Evolutionary conservation across 108 stramenopile genomes (phyloP).

Genomic region (Nannochloropsis oceanica): DNA sequence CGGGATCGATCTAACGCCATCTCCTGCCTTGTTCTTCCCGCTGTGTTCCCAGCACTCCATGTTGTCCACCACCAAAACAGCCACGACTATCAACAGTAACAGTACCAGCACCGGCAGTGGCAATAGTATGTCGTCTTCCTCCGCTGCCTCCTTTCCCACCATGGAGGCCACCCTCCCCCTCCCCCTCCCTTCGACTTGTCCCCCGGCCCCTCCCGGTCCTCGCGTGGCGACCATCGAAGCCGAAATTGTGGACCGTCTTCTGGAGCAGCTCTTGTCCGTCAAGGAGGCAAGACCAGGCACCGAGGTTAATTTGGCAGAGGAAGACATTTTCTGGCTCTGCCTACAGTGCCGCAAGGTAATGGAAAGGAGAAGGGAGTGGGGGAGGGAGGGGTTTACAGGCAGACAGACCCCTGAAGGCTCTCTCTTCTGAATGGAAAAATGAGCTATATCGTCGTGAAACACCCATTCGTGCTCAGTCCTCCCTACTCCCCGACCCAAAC

Average conservation of each 20-base stretch:
- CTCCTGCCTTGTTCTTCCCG: background rate
- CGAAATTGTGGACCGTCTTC: constrained; percentile 23
- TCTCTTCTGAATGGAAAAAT: background rate
- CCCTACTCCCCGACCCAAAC: background rate
- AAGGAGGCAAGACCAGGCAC: constrained; percentile 43
- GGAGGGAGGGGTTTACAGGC: background rate
- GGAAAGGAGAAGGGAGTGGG: background rate
- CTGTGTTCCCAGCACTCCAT: background rate
- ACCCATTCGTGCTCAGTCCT: background rate
- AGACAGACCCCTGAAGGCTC: background rate
- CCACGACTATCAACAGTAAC: background rate
- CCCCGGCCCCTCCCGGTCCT: background rate
- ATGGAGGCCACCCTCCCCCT: background rate
- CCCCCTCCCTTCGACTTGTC: background rate
- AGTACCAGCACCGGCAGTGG: background rate
- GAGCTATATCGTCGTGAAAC: too few species aligned
- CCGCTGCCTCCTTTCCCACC: background rate
- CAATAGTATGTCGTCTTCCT: background rate
- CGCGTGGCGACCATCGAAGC: background rate
- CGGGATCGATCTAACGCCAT: background rate
- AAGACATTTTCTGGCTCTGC: constrained; percentile 22
- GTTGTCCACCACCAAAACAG: background rate
- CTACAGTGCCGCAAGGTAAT: background rate
- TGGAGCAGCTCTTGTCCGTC: constrained; percentile 35
- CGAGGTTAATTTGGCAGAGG: constrained; percentile 40